Conservation (phyloP, 306 rosid genomes). For the Ochetophila trinervis region DNA sequence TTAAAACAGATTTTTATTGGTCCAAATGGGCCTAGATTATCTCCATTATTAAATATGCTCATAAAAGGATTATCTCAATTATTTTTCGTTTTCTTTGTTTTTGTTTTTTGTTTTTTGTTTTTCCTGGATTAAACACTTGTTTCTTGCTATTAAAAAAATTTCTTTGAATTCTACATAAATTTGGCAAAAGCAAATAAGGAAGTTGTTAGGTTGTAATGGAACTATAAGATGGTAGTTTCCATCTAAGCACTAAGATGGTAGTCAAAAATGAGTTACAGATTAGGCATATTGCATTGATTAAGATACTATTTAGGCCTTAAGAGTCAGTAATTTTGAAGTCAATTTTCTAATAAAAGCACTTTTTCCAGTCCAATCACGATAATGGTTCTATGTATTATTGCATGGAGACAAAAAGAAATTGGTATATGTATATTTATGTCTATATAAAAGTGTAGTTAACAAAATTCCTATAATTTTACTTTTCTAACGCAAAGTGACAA, state of each 20-base stretch:
- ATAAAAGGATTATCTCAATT: no score
- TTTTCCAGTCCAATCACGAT: neutral
- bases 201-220: neutral
- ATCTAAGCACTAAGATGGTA: neutral
- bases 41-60: no score
- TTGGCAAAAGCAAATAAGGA: no score
- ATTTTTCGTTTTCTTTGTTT: no score
- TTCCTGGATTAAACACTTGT: no score
- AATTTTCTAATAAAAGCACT: neutral
- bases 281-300: conserved; percentile 1
- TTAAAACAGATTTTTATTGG: no score
- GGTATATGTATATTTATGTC: neutral
- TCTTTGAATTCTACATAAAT: no score
- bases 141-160: no score
- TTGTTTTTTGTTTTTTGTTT: no score
- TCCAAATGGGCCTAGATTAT: no score
- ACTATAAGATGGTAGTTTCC: neutral
- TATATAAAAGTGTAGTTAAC: neutral
- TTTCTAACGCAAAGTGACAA: neutral
- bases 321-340: neutral
- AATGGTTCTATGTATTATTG: conserved; percentile 3
- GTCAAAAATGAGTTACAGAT: neutral
- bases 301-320: no score
- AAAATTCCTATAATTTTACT: neutral
- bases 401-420: neutral